These are phyloP conservation scores for Gloeostereum incarnatum DNA, from an alignment of 768 basidiomycete genomes.

Conservation along the genomic window DNA sequence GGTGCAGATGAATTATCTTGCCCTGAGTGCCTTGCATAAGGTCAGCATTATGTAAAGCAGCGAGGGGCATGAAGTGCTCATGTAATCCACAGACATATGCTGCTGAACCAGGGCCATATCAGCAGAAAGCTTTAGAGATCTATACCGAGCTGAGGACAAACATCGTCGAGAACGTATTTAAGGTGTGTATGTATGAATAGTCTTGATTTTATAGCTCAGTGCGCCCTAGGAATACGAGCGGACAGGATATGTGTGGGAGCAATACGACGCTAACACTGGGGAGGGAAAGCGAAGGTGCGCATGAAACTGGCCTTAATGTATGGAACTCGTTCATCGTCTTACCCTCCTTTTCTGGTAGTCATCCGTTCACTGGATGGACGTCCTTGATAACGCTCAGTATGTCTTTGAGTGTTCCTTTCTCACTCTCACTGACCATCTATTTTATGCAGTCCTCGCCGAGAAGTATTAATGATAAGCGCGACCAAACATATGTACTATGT, in stretches of 20 bases:
- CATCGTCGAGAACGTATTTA: conserved; percentile 76
- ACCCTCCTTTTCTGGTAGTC: conserved; percentile 33
- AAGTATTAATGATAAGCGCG: conserved; percentile 35
- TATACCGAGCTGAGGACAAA: conserved; percentile 77
- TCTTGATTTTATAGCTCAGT: background rate
- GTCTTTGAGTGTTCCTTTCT: conserved; percentile 31
- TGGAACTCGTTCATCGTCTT: conserved; percentile 4
- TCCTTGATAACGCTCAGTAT: conserved; percentile 85
- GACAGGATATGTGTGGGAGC: conserved; percentile 97
- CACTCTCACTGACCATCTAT: conserved; percentile 5
- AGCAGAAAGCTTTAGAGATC: conserved; percentile 62
- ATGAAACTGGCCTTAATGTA: conserved; percentile 3
- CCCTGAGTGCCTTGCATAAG: conserved; percentile 69
- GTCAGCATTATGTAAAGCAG: conserved; percentile 33
- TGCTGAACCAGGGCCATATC: conserved; percentile 71
- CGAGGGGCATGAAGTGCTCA: background rate
- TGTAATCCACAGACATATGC: conserved; percentile 55
- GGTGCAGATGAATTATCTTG: conserved; percentile 96
- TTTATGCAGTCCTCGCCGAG: conserved; percentile 49
- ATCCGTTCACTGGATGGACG: conserved; percentile 98
- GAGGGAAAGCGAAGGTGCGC: conserved; percentile 79
- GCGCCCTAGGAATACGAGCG: conserved; percentile 71
- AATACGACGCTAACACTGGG: conserved; percentile 81
- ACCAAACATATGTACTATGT: background rate
- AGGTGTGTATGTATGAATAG: conserved; percentile 25